Percentiles rank a stretch among this genome's conserved stretches.
Conservation (phyloP, 768 basidiomycete genomes). For the Suillus subalutaceus region DNA sequence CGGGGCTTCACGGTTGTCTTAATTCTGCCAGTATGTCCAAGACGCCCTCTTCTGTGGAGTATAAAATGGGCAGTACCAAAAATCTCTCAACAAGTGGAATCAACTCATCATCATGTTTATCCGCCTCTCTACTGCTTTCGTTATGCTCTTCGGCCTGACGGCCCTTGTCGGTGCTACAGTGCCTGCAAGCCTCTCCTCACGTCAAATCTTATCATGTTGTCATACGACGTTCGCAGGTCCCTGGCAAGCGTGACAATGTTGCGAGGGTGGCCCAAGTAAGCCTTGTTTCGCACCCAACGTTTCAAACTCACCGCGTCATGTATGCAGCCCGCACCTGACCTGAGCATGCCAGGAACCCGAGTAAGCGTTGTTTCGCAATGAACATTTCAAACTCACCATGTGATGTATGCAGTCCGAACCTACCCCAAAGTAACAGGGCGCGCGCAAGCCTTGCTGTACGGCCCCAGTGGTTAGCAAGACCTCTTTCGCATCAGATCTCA, state of each 20-base stretch:
- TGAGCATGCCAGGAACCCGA: too few relatives aligned
- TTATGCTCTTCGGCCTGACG: background rate
- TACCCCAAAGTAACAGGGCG: background rate
- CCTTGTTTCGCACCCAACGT: too few relatives aligned
- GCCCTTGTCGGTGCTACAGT: background rate
- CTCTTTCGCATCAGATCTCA: background rate
- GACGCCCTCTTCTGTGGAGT: background rate
- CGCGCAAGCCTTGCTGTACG: background rate
- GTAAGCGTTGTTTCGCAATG: background rate
- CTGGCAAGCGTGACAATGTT: background rate
- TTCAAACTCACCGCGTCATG: too few relatives aligned
- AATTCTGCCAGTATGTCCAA: background rate
- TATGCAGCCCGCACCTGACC: too few relatives aligned
- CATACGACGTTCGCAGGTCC: background rate
- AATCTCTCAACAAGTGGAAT: background rate
- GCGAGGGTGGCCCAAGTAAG: background rate
- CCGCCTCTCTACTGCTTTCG: background rate
- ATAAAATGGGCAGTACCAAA: background rate
- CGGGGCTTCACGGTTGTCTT: too few relatives aligned
- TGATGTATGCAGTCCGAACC: background rate
- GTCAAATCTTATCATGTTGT: background rate
- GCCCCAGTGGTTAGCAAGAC: background rate
- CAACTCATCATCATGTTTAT: background rate
- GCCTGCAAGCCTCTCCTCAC: background rate
- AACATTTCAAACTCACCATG: background rate